Evolutionary conservation across 2,329 filamentous ascomycete genomes (phyloP).

Genomic region (Fusarium sp.): DNA sequence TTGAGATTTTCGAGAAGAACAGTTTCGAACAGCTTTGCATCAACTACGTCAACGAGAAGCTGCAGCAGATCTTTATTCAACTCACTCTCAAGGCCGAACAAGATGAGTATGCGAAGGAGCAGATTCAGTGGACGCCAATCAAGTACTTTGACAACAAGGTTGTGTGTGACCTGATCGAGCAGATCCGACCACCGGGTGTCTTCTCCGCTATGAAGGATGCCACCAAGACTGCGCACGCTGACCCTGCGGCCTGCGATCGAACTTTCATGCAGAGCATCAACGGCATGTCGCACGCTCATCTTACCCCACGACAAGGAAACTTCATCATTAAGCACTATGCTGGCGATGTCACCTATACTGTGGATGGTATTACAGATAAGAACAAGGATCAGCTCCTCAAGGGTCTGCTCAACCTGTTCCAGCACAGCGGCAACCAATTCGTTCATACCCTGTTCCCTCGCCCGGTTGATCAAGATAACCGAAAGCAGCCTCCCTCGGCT

Average conservation of each 20-base stretch:
- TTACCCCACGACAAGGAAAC: slow-evolving; percentile 89
- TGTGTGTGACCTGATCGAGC: slow-evolving; percentile 95
- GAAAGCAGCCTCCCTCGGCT: slow-evolving; percentile 89
- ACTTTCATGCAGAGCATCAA: slow-evolving; percentile 95
- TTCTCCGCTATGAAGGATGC: slow-evolving; percentile 98
- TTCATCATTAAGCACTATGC: slow-evolving; percentile 99
- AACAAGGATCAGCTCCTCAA: slow-evolving; percentile 98
- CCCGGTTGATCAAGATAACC: slow-evolving; percentile 94
- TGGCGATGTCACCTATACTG: slow-evolving; percentile 91
- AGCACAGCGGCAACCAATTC: slow-evolving; percentile 83
- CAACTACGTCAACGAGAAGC: slow-evolving; percentile 99
- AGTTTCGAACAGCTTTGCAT: slow-evolving; percentile 99
- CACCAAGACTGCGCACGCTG: slow-evolving; percentile 96
- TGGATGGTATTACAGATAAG: slow-evolving; percentile 98
- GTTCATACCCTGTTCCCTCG: slow-evolving; percentile 89
- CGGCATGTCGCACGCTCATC: slow-evolving; percentile 88
- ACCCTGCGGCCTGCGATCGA: slow-evolving; percentile 90
- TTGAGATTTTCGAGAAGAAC: slow-evolving; percentile 99
- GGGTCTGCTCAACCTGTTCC: slow-evolving; percentile 86
- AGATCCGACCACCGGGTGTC: slow-evolving; percentile 85
- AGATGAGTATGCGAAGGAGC: slow-evolving; percentile 93
- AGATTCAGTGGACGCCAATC: slow-evolving; percentile 99
- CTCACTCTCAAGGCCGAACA: slow-evolving; percentile 95
- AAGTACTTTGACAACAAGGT: slow-evolving; percentile 99
- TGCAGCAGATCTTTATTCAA: slow-evolving; percentile 99